Base-by-base conservation (phyloP, 257 asterid species). In the Rhazya stricta region DNA sequence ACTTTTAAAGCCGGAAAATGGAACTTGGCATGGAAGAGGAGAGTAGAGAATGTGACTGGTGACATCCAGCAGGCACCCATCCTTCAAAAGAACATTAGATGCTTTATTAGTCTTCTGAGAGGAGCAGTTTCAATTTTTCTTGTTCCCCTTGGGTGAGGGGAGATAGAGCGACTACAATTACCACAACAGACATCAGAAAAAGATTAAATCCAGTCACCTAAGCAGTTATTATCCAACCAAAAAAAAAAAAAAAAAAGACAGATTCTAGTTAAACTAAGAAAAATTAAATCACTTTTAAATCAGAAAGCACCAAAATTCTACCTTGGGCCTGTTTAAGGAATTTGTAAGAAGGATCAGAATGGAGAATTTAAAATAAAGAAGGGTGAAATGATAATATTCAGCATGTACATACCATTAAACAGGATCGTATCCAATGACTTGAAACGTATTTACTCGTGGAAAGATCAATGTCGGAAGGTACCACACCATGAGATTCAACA, bases 381-480 rank as follows among this genome's bases (percentile, higher is more conserved):
- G 41, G 48, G 42, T 36, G 21, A 77, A 50, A 37, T 25, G 36
- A 39, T 23, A 57, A 58, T 50, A 11, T 15, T n/a, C 6, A 67
- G 74, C 67, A 41, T 43, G 27, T 48, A 74, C 56, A 54, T 91
- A 95, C 99, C 98, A 91, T 83, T 63, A 91, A 80, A 81, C 94
- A 95, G 85, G 96, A 91, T 79, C 74, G 88, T 75, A 95, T 84
- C 99, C 98, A 95, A 77, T 95, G 99, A 72, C 96, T 81, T 84
- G 99, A 84, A 54, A 92, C 92, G 74, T 83, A 84, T 72, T 85
- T 83, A 79, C 84, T 77, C 81, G 37, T 63, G 79, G 77, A 79
- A 71, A 68, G 75, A 71, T 71, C 76, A 43, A 80, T 83, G 69
- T 39, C 80, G 69, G 85, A 62, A 71, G 81, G 77, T 45, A 60